phyloP scores from a whole-genome alignment of 495 filamentous ascomycete species.

The Aspergillus ellipticus region DNA sequence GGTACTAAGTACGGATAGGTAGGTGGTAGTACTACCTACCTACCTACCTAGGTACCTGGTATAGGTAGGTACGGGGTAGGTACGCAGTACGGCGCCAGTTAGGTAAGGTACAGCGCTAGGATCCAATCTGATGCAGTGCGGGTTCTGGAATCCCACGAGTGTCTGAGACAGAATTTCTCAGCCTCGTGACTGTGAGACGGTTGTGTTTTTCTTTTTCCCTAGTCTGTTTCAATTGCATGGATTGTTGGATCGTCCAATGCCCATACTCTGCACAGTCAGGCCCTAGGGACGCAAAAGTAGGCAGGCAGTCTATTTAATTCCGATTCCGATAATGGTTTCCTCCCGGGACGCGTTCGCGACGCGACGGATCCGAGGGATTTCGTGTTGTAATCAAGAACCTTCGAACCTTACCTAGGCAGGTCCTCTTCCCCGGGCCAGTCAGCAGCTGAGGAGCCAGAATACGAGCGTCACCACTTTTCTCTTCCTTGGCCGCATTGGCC shows the following conservation, averaged over 20 bases:
- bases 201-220: background rate
- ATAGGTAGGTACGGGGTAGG: background rate
- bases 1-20: no score
- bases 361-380: constrained; percentile 3
- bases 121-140: background rate
- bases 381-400: background rate
- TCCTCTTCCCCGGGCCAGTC: background rate
- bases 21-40: no score
- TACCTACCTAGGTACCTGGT: no score
- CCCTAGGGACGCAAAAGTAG: no score
- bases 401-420: background rate
- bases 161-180: constrained; percentile 2
- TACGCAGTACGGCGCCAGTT: no score
- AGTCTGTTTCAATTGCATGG: background rate
- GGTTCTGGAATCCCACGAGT: constrained; percentile 1
- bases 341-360: constrained; percentile 17
- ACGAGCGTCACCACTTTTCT: background rate
- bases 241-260: background rate
- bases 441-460: background rate
- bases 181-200: constrained; percentile 3
- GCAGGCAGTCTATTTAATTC: no score
- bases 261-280: background rate
- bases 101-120: background rate
- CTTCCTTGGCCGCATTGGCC: no score
- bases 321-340: no score